Base-by-base conservation (phyloP, 2,329 filamentous ascomycete species). In the Bipolaris oryzae region DNA sequence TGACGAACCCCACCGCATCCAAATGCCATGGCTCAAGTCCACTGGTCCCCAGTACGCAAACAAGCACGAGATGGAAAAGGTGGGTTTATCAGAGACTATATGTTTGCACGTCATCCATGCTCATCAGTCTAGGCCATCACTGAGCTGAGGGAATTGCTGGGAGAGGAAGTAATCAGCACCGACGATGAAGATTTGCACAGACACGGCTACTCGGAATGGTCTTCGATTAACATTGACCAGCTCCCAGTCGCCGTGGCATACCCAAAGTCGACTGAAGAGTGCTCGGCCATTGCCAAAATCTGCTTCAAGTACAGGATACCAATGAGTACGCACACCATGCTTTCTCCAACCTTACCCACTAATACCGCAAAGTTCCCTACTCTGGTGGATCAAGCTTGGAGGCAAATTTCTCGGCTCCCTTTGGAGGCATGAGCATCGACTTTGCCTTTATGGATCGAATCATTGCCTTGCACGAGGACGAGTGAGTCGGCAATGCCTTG, bases 371-470 rank as follows among this genome's bases (percentile, higher is more conserved):
- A 78, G 89, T 95, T 57, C 89, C 91, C 0, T 96, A 90, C 72
- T 95, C 91, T 0, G 92, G 92, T 2, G 93, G 92, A 13, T 89
- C 91, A 0, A 94, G 90, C 63, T 80, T 97, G 0, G 93, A 97
- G 75, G 93, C 90, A 13, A 95, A 96, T 74, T 96, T 96, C 75
- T 90, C 91, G 0, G 91, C 92, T 13, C 91, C 92, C 0, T 89
- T 88, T 70, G 92, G 92, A 11, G 93, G 93, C 11, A 85, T 97
- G 71, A 94, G 90, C 63, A 89, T 97, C 48, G 93, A 97, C 71
- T 97, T 97, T 74, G 85, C 87, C 1, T 86, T 86, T 69, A 97
- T 97, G 93, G 89, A 96, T 73, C 81, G 87, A 68, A 89, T 96
- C 23, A 66, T 97, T 28, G 82, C 87, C 51, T 82, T 96, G 54